Base-by-base conservation (phyloP, 2,329 filamentous ascomycete species). In the Mycosphaerella sp. region DNA sequence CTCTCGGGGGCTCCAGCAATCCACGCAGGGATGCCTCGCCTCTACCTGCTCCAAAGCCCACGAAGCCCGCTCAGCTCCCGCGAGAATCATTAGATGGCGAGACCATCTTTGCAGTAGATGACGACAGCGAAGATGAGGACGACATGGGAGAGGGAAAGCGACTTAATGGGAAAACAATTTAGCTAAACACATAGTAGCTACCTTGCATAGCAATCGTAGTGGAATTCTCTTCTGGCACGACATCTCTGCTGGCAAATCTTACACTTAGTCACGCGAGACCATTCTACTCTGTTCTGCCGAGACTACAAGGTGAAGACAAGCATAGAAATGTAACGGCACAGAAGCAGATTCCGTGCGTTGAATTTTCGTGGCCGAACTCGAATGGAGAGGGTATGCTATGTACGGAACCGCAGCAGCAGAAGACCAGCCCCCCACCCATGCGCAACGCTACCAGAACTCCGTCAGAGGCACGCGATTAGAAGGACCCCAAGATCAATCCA, bases 71-170 rank as follows among this genome's bases (percentile, higher is more conserved):
- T 60, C 62, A 74, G 23, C 74, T 78, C 45, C 76, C 80, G 55
- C 70, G 81, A 63, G 76, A 85, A 57, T 85, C 82, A 48, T 73
- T 87, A 34, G 91, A 97, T 59, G 90, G 90, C 9, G 93, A 97
- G 73, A 95, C 91, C 0, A 95, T 97, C 58, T 97, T 97, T 66
- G 92, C 92, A 1, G 88, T 97, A 9, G 82, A 83, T 51, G 91
- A 95, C 64, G 89, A 93, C 67, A 89, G 85, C 67, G 92, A 90
- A 77, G 87, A 89, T 53, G 85, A 88, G 53, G 86, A 85, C 17
- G 48, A 44, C 17, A 26, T 42, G 26, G 31, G 21, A 38, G 42
- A 42, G 14, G 17, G 41, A 39, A 50, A 36, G 42, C 17, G 42
- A n/a, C 42, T 44, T 29, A 44, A 17, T 12, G 42, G 42, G 21